Percentiles rank a stretch among this genome's conserved stretches.
Evolutionary conservation across 2,329 filamentous ascomycete species (phyloP).

Genomic region (Hypoxylon sp.): DNA sequence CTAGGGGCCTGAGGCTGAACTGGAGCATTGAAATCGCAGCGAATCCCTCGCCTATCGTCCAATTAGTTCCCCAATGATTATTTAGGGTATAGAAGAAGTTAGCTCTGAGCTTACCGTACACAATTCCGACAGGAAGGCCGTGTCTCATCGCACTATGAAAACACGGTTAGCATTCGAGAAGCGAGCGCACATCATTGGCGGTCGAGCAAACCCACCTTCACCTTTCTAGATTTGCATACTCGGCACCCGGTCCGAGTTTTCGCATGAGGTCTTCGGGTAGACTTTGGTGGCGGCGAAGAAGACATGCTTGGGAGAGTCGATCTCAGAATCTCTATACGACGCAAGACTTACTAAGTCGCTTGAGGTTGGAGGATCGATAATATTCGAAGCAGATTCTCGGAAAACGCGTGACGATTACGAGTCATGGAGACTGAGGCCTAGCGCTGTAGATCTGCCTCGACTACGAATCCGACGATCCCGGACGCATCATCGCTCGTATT

Average conservation of each 20-base stretch:
- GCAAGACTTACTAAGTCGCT: conserved; percentile 1
- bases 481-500: conserved; percentile 25
- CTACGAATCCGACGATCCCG: conserved; percentile 24
- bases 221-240: conserved; percentile 46
- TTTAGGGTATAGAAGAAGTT: neutral
- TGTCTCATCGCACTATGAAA: conserved; percentile 45
- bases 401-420: conserved; percentile 32
- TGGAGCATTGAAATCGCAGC: conserved; percentile 41
- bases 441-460: conserved; percentile 6
- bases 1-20: conserved; percentile 19
- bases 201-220: conserved; percentile 42
- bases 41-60: conserved; percentile 39
- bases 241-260: conserved; percentile 47
- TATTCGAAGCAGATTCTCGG: conserved; percentile 22
- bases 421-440: conserved; percentile 10
- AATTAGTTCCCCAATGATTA: conserved; percentile 9
- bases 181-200: neutral
- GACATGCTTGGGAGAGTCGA: too few species aligned
- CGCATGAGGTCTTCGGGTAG: conserved; percentile 45
- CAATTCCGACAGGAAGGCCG: conserved; percentile 47
- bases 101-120: conserved; percentile 38
- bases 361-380: conserved; percentile 18
- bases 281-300: conserved; percentile 37
- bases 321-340: conserved; percentile 23
- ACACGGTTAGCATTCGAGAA: conserved; percentile 6